A percentile compares a stretch with the other conserved stretches of the same genome.
Conservation (phyloP, 106 monocot genomes). For the Acorus gramineus region DNA sequence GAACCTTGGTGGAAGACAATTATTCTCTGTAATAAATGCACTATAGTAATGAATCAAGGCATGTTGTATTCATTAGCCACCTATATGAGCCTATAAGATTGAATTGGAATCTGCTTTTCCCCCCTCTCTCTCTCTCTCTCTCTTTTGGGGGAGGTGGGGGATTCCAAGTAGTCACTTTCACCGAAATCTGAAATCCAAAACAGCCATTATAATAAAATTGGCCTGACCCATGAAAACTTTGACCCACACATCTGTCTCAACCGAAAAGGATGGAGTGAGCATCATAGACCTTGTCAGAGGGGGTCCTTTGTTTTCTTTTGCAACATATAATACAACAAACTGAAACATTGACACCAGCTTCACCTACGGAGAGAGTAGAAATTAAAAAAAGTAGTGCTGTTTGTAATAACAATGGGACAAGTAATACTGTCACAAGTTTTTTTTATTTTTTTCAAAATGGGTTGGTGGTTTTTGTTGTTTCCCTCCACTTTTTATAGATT, state of each 20-base stretch:
- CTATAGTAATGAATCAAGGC: not conserved
- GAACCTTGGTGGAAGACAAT: too few relatives aligned
- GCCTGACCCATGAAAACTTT: not conserved
- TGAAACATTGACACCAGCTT: too few relatives aligned
- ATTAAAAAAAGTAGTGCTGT: too few relatives aligned
- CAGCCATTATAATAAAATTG: not conserved
- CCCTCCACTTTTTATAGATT: too few relatives aligned
- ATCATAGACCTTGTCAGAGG: conserved; percentile 3
- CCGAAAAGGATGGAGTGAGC: conserved; percentile 3
- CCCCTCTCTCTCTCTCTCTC: conserved; percentile 7
- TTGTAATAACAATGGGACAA: too few relatives aligned
- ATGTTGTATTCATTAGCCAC: not conserved
- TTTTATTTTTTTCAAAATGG: too few relatives aligned
- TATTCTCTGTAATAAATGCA: too few relatives aligned
- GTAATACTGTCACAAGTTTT: too few relatives aligned
- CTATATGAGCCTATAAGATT: not conserved
- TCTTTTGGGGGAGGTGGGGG: not conserved
- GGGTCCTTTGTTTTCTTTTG: too few relatives aligned
- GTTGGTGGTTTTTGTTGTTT: too few relatives aligned
- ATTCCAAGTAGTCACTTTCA: conserved; percentile 7
- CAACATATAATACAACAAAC: too few relatives aligned
- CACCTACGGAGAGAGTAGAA: too few relatives aligned
- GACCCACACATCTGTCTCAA: conserved; percentile 6
- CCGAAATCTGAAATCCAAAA: conserved; percentile 8
- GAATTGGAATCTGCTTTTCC: conserved; percentile 4